These are phyloP conservation scores for Oryza coarctata DNA, from an alignment of 176 grass and related monocot genomes.

Conservation along the genomic window DNA sequence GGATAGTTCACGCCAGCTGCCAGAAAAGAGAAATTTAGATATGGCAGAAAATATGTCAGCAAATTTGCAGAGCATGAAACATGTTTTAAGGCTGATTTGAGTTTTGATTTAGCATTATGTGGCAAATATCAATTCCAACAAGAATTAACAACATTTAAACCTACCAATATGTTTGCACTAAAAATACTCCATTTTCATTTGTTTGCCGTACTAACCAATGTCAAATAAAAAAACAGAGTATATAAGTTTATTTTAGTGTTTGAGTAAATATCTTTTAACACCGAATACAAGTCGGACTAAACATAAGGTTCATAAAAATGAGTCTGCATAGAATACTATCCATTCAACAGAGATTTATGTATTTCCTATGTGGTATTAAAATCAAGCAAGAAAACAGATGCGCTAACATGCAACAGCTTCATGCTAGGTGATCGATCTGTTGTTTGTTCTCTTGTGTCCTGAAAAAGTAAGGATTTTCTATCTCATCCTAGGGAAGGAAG, in stretches of 20 bases:
- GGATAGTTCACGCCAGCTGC: conserved; percentile 46
- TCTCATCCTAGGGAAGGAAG: background rate
- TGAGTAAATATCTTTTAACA: background rate
- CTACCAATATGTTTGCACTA: background rate
- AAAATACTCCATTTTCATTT: too few species aligned
- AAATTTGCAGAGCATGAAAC: conserved; percentile 17
- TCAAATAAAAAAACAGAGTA: too few species aligned
- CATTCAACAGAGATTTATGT: background rate
- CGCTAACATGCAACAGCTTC: background rate
- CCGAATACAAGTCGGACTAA: background rate
- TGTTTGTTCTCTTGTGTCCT: background rate
- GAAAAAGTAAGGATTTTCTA: background rate
- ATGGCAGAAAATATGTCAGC: conserved; percentile 9
- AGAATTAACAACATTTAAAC: background rate
- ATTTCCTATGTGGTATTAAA: background rate
- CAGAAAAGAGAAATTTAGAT: conserved; percentile 37
- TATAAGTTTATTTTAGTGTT: background rate
- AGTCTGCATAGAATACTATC: background rate
- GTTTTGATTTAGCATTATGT: background rate
- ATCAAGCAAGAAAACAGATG: background rate
- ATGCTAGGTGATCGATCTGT: background rate
- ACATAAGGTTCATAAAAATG: background rate
- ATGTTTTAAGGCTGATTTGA: background rate
- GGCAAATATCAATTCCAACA: background rate
- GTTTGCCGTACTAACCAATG: too few species aligned